Evolutionary conservation across 225 moss, liverwort and hornwort species (phyloP), one percentile per base, ranked within the genome.

Genomic region (Antitrichia curtipendula): DNA sequence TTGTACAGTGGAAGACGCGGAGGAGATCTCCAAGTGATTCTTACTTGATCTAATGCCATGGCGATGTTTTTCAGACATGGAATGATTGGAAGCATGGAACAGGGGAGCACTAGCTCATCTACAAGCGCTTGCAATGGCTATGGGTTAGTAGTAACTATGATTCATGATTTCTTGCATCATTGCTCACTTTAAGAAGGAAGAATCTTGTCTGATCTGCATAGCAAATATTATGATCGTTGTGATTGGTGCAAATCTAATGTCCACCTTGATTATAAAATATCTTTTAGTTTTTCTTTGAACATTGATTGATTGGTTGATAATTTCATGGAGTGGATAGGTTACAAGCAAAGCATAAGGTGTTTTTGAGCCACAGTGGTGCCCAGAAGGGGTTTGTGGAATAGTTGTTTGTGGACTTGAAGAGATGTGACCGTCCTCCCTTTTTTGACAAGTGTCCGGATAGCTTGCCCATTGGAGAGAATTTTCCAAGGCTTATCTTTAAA

Each of bases 221-320:
- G 21, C 3, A 52, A 34, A 32, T 12, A 0, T 50, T 74, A 20
- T 19, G 29, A 70, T 25, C n/a, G n/a, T 50, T 43, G 27, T 17
- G 29, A 32, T 32, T 21, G 75, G 12, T 50, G 21, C 50, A 75
- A 50, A 75, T 8, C 0, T 13, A 6, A 19, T 49, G 74, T 1
- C 7, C 1, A 1, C 32, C 1, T 49, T 0, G 32, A 22, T 50
- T 13, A 19, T 20, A 0, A 50, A 75, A 1, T 21, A 2, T 2
- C 3, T 32, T 32, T 5, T 0, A 74, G 21, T 13, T 75, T 50
- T 10, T 5, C 34, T 50, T 74, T 50, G 0, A 1, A 22, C 34
- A 13, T 34, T 52, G 75, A 1, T 8, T 22, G 34, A 52, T 13
- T 36, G 75, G 13, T 36, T 14, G 9, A 24, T 53, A 14, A 24